These are phyloP conservation scores for Coprinopsis cinerea DNA, from an alignment of 768 basidiomycete genomes.

Conservation along the genomic window DNA sequence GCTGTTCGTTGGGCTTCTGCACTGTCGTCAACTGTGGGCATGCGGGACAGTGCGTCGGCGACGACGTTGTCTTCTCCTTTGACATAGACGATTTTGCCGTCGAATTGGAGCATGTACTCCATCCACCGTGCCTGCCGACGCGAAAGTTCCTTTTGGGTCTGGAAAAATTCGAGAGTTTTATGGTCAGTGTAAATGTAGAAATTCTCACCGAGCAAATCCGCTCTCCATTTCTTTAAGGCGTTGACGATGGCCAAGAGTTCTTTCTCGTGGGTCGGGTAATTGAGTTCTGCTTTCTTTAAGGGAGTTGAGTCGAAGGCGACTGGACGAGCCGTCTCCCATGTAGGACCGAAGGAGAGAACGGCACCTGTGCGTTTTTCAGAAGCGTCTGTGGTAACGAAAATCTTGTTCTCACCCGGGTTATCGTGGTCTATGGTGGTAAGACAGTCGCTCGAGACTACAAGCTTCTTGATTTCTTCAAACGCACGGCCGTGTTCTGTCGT, in stretches of 20 bases:
- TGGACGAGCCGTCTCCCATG: conserved; percentile 27
- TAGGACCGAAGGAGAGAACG: conserved; percentile 23
- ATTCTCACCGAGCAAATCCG: conserved; percentile 18
- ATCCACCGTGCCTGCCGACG: conserved; percentile 27
- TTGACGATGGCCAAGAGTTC: conserved; percentile 32
- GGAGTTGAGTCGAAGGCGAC: conserved; percentile 25
- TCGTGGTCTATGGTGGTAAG: conserved; percentile 10
- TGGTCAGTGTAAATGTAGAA: conserved; percentile 31
- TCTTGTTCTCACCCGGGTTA: conserved; percentile 18
- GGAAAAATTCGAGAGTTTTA: conserved; percentile 28
- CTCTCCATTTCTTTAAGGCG: conserved; percentile 22
- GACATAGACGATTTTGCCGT: no score
- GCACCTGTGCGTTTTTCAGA: conserved; percentile 23
- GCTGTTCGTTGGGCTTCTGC: background rate
- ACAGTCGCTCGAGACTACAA: conserved; percentile 12
- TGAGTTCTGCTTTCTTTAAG: conserved; percentile 21
- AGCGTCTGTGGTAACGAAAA: conserved; percentile 30
- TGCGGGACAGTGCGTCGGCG: conserved; percentile 31
- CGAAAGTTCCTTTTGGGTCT: conserved; percentile 26
- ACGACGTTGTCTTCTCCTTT: no score
- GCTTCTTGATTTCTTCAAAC: conserved; percentile 11
- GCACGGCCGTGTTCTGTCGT: conserved; percentile 17
- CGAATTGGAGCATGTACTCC: conserved; percentile 29
- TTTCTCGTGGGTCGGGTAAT: conserved; percentile 34
- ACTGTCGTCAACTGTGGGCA: conserved; percentile 3